These are phyloP conservation scores for Coniella vitis DNA, from an alignment of 2,329 filamentous ascomycete genomes.

Conservation along the genomic window DNA sequence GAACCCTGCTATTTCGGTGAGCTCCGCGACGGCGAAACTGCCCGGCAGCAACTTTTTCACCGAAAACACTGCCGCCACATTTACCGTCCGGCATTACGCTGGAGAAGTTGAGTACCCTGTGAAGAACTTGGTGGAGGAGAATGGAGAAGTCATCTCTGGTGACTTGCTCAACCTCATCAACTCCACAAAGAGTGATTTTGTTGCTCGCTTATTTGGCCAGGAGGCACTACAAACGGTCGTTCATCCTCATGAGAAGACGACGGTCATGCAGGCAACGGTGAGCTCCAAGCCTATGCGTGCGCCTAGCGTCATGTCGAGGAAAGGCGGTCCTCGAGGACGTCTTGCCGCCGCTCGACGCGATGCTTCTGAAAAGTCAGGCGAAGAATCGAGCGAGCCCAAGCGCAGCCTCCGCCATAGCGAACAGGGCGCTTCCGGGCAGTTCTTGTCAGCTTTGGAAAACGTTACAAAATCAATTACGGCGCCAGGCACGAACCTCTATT, in stretches of 20 bases:
- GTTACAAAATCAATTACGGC: constrained; percentile 81
- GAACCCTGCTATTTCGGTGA: constrained; percentile 81
- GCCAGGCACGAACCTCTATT: constrained; percentile 84
- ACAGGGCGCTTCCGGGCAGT: constrained; percentile 89
- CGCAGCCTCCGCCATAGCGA: constrained; percentile 43
- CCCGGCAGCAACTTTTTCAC: constrained; percentile 88
- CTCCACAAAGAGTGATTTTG: constrained; percentile 80
- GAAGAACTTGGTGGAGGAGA: constrained; percentile 84
- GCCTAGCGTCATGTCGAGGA: constrained; percentile 85
- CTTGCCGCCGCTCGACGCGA: constrained; percentile 19
- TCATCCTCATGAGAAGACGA: constrained; percentile 84
- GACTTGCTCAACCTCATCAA: constrained; percentile 93
- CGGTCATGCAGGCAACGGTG: constrained; percentile 92
- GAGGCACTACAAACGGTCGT: constrained; percentile 86
- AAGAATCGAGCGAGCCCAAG: constrained; percentile 36
- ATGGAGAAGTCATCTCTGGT: constrained; percentile 90
- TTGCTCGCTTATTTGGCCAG: constrained; percentile 89
- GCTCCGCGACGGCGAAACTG: constrained; percentile 65
- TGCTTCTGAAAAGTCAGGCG: constrained; percentile 37
- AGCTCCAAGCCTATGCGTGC: constrained; percentile 91
- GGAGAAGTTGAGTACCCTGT: constrained; percentile 94
- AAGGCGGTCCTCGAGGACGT: constrained; percentile 40
- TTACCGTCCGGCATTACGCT: constrained; percentile 91
- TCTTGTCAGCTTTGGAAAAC: constrained; percentile 80
- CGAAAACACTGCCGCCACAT: constrained; percentile 70